A percentile compares a stretch with the other conserved stretches of the same genome.
These are phyloP conservation scores for Aspergillus sclerotialis DNA, from an alignment of 2,329 filamentous ascomycete species.

Conservation along the genomic window DNA sequence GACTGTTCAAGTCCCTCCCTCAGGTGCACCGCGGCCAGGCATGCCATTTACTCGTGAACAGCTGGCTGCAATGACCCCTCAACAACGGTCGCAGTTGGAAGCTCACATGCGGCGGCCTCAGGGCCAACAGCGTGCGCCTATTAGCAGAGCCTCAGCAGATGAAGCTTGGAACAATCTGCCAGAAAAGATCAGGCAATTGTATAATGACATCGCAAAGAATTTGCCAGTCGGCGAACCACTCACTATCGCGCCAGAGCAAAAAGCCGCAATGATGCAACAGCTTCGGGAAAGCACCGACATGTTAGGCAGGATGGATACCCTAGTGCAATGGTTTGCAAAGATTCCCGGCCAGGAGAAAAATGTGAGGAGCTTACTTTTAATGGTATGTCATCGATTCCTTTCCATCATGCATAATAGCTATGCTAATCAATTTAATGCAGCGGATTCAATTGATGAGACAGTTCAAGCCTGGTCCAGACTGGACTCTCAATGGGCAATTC, in stretches of 20 bases:
- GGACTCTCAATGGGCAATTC: slow-evolving; percentile 38
- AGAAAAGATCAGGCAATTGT: slow-evolving; percentile 31
- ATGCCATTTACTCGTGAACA: slow-evolving; percentile 27
- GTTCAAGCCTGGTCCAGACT: slow-evolving; percentile 35
- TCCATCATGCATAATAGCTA: slow-evolving; percentile 1
- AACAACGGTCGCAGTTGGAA: slow-evolving; percentile 35
- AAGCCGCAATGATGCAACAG: slow-evolving; percentile 31
- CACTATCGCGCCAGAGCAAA: slow-evolving; percentile 31
- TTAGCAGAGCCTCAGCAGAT: slow-evolving; percentile 28
- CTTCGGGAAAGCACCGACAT: slow-evolving; percentile 35
- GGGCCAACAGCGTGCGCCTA: slow-evolving; percentile 21
- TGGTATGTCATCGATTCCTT: slow-evolving; percentile 21
- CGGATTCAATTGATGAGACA: slow-evolving; percentile 41
- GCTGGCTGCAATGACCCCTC: slow-evolving; percentile 32
- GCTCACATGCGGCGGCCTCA: slow-evolving; percentile 29
- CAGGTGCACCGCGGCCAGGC: slow-evolving; percentile 15
- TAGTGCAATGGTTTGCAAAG: slow-evolving; percentile 34
- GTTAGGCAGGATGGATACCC: slow-evolving; percentile 35
- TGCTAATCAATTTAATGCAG: slow-evolving; percentile 18
- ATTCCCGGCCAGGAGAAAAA: slow-evolving; percentile 34
- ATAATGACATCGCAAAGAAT: slow-evolving; percentile 30
- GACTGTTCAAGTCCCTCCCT: slow-evolving; percentile 15
- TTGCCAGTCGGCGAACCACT: slow-evolving; percentile 24
- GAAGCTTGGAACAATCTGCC: slow-evolving; percentile 34
- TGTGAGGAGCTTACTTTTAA: slow-evolving; percentile 29